Evolutionary conservation across 768 basidiomycete genomes (phyloP), one percentile per base, ranked within the genome.

Genomic region (Neoboletus magnificus): DNA sequence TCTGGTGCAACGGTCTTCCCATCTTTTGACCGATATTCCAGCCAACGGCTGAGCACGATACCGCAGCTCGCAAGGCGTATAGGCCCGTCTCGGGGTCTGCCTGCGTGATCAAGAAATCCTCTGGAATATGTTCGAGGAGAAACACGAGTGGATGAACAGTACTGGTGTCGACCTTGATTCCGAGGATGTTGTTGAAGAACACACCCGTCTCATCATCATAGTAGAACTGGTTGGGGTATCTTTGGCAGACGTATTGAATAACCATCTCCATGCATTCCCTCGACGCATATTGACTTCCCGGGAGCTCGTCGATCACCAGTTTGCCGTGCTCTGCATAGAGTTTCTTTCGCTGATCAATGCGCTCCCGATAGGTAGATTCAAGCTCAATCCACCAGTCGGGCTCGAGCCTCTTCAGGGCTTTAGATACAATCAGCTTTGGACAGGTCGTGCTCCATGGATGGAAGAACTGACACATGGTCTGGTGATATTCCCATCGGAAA

Each of bases 321-420:
- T 73, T 73, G 7, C 77, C 77, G 53, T 77, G 73, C 23, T 67
- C 36, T 4, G 61, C 57, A 52, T 77, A 74, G 10, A 82, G 69
- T 27, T 65, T 57, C 55, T 72, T 74, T 35, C 81, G 71, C 41
- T 82, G 76, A 2, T 65, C 58, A 33, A 82, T 71, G 33, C 78
- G 73, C 44, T 73, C 68, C 0, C 67, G 66, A 62, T 82, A 82
- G 0, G 79, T 79, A 6, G 77, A 79, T 57, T 82, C 80, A 16
- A 83, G 72, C 54, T 83, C 82, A n/a, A 83, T 66, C 79, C 80
- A 82, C 67, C 75, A 81, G 57, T 82, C 79, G 5, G 78, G 76
- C 47, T 82, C 81, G 59, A 82, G 69, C 42, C 67, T 73, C 66
- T 74, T 75, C 25, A 82, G 60, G 30, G 80, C 82, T 72, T 47